phyloP scores from a whole-genome alignment of 208 protist species.

The Endotrypanum monterogeii region DNA sequence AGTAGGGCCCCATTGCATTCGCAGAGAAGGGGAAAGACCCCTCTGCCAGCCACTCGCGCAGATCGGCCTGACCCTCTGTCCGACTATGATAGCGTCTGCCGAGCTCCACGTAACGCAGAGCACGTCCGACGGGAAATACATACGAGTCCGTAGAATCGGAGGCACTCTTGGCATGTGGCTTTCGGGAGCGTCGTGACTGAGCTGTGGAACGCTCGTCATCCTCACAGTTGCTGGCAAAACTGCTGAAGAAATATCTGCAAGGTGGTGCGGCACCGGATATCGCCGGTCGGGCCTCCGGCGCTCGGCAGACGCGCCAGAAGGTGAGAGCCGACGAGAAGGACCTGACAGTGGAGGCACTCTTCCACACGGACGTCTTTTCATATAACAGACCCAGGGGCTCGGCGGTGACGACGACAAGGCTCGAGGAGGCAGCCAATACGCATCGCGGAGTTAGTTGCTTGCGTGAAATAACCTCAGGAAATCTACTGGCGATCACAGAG shows the following conservation, averaged over 20 bases:
- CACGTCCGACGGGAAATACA: slow-evolving; percentile 38
- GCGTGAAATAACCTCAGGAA: not conserved
- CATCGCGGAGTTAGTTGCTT: not conserved
- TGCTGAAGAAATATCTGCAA: not conserved
- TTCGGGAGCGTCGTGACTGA: not conserved
- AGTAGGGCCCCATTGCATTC: not conserved
- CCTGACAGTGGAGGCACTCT: not conserved
- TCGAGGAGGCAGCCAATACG: not conserved
- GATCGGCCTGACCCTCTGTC: slow-evolving; percentile 7
- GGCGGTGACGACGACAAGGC: not conserved
- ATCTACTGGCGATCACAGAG: not conserved
- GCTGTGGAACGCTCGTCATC: not conserved
- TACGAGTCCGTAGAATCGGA: slow-evolving; percentile 17
- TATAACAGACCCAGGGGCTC: not conserved
- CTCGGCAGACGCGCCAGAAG: not conserved
- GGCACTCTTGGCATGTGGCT: not conserved
- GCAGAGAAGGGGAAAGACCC: not conserved
- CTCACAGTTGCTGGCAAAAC: no score
- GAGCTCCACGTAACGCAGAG: slow-evolving; percentile 33
- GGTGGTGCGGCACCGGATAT: not conserved
- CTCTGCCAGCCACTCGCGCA: slow-evolving; percentile 14
- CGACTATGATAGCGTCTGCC: slow-evolving; percentile 19
- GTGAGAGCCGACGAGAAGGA: not conserved
- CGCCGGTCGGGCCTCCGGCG: not conserved
- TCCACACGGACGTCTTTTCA: not conserved